These are phyloP conservation scores for Alternaria ventricosa DNA, from an alignment of 2,329 filamentous ascomycete species.

Conservation along the genomic window DNA sequence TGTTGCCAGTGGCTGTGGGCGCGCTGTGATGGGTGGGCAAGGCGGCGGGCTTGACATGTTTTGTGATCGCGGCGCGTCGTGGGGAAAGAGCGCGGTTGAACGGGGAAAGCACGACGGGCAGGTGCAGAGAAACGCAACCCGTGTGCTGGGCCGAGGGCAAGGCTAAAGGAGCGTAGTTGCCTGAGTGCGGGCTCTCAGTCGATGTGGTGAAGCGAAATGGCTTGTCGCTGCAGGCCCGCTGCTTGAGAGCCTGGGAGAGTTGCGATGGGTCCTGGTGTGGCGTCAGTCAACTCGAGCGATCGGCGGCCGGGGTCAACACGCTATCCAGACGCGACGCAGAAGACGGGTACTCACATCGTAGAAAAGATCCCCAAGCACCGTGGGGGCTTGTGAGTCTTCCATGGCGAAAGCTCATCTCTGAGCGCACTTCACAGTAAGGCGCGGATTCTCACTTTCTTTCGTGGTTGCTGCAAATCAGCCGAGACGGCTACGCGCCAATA, in stretches of 20 bases:
- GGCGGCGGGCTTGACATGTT: conserved; percentile 41
- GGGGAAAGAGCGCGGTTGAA: conserved; percentile 20
- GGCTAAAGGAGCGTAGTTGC: conserved; percentile 14
- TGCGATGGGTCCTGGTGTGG: conserved; percentile 44
- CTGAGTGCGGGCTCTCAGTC: conserved; percentile 23
- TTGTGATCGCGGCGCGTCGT: conserved; percentile 38
- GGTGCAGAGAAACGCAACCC: conserved; percentile 16
- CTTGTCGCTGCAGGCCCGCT: conserved; percentile 38
- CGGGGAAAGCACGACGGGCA: conserved; percentile 17
- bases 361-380: conserved; percentile 35
- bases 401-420: conserved; percentile 27
- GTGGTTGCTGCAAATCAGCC: conserved; percentile 10
- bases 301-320: conserved; percentile 36
- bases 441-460: conserved; percentile 22
- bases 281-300: conserved; percentile 29
- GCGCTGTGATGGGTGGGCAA: conserved; percentile 40
- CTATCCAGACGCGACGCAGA: conserved; percentile 16
- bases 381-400: conserved; percentile 39
- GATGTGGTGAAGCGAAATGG: conserved; percentile 34
- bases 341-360: conserved; percentile 44
- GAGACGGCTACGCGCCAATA: conserved; percentile 20
- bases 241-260: conserved; percentile 45
- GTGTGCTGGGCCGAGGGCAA: conserved; percentile 9
- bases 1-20: conserved; percentile 31
- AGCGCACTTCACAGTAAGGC: conserved; percentile 11